Base-by-base conservation (phyloP, 371 early-diverging fungal genomes). In the Sporodiniella umbellata region DNA sequence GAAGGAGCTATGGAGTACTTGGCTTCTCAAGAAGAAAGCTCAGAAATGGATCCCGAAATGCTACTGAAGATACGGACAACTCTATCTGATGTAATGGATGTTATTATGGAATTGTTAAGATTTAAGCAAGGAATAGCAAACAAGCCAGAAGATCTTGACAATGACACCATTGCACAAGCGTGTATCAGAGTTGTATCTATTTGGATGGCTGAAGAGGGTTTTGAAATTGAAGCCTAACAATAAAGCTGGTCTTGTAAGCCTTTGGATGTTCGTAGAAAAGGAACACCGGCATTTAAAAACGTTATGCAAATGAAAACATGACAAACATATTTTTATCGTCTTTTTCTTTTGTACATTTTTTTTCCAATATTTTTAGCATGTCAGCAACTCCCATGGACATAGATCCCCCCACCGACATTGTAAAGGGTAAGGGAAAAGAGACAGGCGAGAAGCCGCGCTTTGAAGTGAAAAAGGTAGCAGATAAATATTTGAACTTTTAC, bases 381-480 rank as follows among this genome's bases (percentile, higher is more conserved):
- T 54, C 61, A 45, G 60, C 30, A 23, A 24, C 55, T 14, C 23
- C 55, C 8, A 26, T 46, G 35, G 69, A 68, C 12, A 56, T 35
- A 35, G 35, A 55, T 48, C 42, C 57, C 54, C 12, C 37, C 42
- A 51, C 40, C 10, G 51, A 64, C n/a, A 62, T 65, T 49, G 52
- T 68, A 42, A 84, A 79, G 57, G 78, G 73, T 58, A 83, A 84
- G 64, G 83, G 80, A n/a, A 35, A 35, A n/a, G 35, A 35, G 15
- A 55, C 51, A 17, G 64, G 50, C 35, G 81, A 74, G 31, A 90
- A 90, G 70, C 89, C 88, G 70, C 87, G 95, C 8, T 95, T 96
- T 57, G 95, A 95, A 78, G 90, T 96, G 51, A 96, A 96, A 72
- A 94, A 94, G 88, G 94, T 93, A 79, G 30, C 10, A 28, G 30